Evolutionary conservation across 2,329 filamentous ascomycete genomes (phyloP).

Genomic region (Colletotrichum liriopes): DNA sequence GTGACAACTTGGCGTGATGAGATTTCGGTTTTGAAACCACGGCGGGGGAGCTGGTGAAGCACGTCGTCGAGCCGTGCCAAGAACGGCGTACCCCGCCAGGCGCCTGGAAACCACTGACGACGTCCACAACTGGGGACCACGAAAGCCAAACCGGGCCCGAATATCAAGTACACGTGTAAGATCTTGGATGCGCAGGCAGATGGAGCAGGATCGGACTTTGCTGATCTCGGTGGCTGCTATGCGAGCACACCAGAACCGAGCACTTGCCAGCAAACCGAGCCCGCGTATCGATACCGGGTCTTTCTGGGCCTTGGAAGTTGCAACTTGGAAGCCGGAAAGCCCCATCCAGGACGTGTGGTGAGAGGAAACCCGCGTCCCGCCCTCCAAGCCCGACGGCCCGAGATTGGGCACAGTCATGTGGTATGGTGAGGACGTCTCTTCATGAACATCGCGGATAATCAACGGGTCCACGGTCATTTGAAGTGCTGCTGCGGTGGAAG

Average conservation of each 20-base stretch:
- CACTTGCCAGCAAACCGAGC: conserved; percentile 15
- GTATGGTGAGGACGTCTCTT: neutral
- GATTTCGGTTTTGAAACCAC: conserved; percentile 7
- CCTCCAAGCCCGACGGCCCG: conserved; percentile 17
- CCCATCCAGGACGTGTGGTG: conserved; percentile 3
- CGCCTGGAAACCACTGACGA: neutral
- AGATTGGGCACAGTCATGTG: conserved; percentile 5
- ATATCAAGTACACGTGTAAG: conserved; percentile 5
- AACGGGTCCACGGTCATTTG: conserved; percentile 7
- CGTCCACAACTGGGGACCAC: neutral
- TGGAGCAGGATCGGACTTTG: conserved; percentile 15
- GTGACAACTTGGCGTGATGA: conserved; percentile 9
- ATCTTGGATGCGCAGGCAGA: conserved; percentile 6
- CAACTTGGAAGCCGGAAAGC: neutral
- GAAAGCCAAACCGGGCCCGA: neutral
- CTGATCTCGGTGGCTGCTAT: conserved; percentile 8
- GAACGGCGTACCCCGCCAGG: neutral
- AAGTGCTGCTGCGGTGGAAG: neutral
- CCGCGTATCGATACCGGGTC: neutral
- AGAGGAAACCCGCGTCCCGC: conserved; percentile 3
- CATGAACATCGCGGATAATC: conserved; percentile 14
- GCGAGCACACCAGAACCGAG: neutral
- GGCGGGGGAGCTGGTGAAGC: conserved; percentile 17
- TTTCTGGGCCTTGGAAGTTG: conserved; percentile 11
- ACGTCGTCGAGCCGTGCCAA: neutral